Base-by-base conservation (phyloP, 2,329 filamentous ascomycete genomes). In the Gaeumannomyces tritici region DNA sequence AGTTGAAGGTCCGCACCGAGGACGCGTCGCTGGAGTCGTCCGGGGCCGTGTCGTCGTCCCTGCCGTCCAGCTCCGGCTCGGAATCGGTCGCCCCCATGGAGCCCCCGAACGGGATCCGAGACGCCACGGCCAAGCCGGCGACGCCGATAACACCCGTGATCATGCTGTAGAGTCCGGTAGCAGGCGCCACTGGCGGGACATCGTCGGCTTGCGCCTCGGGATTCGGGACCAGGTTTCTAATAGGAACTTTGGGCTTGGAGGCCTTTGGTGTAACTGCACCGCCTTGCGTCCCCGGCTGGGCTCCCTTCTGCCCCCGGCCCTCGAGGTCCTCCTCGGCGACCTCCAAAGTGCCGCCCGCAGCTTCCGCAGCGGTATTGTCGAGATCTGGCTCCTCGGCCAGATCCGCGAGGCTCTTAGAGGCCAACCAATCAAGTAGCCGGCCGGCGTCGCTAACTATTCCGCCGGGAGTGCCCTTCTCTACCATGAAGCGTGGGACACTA, bases 401-500 rank as follows among this genome's bases (percentile, higher is more conserved):
- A 7, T 74, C 73, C 5, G 75, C 70, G 18, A 72, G 66, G 12
- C 72, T 71, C 64, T 76, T 78, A 5, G 77, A 71, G 9, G 76
- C 76, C 33, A 83, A 69, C 92, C 92, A 96, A 63, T 91, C 84
- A 18, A 95, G 72, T 67, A 96, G 96, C 73, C 93, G 95, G 61
- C 83, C 82, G 0, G 91, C 89, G 72, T 96, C 92, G 55, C 80
- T 80, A 29, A 91, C 83, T 68, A 96, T 95, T 47, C 90, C 90
- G 13, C 82, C 85, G 0, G 92, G 92, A 0, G 92, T 96, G 33
- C 89, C 90, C 71, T 90, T 87, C 69, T 96, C 92, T n/a, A 96
- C 90, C 82, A 96, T 87, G 75, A 95, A 96, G 18, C 90, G 83
- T 1, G 92, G 92, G 24, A 96, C 92, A 64, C 86, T 93, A 61